These are phyloP conservation scores for Sphenostylis stenocarpa DNA, from an alignment of 306 rosid species.

Conservation along the genomic window DNA sequence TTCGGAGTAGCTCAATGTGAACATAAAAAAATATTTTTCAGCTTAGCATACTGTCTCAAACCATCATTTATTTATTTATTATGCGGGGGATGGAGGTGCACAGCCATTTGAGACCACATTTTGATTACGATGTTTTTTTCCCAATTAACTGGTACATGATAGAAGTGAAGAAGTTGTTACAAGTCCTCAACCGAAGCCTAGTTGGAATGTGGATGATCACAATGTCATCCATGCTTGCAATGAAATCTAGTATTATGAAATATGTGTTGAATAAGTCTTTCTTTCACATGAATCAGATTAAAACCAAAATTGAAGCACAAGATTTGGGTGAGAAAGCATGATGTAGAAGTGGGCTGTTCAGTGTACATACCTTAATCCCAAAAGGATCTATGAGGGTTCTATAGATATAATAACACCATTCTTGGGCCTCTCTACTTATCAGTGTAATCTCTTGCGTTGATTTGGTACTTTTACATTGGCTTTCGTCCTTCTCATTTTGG, in stretches of 20 bases:
- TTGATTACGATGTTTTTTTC: background rate
- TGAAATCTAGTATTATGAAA: background rate
- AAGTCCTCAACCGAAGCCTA: slow-evolving; percentile 3
- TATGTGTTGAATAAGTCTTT: background rate
- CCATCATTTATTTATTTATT: background rate
- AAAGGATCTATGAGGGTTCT: background rate
- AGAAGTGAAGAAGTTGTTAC: background rate
- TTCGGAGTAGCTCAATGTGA: background rate
- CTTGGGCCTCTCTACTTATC: background rate
- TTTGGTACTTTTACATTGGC: background rate
- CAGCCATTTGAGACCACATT: background rate
- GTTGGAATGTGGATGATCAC: background rate
- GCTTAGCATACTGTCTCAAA: background rate
- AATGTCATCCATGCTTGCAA: background rate
- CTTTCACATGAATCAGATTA: background rate
- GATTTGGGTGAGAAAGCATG: background rate
- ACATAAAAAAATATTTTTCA: background rate
- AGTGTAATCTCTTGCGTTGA: background rate
- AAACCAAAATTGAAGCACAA: background rate
- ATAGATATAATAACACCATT: slow-evolving; percentile 3
- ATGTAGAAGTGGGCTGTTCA: background rate
- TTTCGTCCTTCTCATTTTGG: background rate
- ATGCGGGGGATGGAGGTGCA: too few relatives aligned
- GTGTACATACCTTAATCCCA: background rate
- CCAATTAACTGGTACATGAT: background rate